Percentiles rank a stretch among this genome's conserved stretches.
These are phyloP conservation scores for Claviceps humidiphila DNA, from an alignment of 2,329 filamentous ascomycete genomes.

Conservation along the genomic window DNA sequence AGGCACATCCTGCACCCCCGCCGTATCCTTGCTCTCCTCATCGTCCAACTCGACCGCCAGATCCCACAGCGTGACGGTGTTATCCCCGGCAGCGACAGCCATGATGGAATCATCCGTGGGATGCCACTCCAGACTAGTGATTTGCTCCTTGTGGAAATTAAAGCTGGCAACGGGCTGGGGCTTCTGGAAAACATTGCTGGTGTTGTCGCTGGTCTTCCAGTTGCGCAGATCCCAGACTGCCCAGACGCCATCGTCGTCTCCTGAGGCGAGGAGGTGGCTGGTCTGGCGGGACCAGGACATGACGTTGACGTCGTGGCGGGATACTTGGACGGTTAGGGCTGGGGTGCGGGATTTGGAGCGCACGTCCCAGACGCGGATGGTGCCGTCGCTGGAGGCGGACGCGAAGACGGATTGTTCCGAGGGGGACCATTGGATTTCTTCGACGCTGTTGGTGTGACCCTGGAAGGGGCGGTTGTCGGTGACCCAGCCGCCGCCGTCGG, in stretches of 20 bases:
- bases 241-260: constrained; percentile 88
- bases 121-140: constrained; percentile 95
- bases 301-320: constrained; percentile 81
- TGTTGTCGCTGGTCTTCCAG: constrained; percentile 55
- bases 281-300: constrained; percentile 90
- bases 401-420: constrained; percentile 88
- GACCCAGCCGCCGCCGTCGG: constrained; percentile 77
- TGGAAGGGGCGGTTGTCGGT: constrained; percentile 74
- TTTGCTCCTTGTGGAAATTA: constrained; percentile 89
- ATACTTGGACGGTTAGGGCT: constrained; percentile 78
- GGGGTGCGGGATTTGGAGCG: constrained; percentile 79
- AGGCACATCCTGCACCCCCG: constrained; percentile 77
- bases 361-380: constrained; percentile 90
- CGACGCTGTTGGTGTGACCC: constrained; percentile 74
- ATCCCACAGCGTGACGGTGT: constrained; percentile 94
- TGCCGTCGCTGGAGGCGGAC: constrained; percentile 86
- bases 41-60: constrained; percentile 92
- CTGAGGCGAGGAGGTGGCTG: constrained; percentile 77
- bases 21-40: constrained; percentile 85
- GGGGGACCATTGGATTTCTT: constrained; percentile 95
- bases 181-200: constrained; percentile 13
- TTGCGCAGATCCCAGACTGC: constrained; percentile 91
- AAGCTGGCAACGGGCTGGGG: constrained; percentile 84
- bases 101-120: constrained; percentile 94
- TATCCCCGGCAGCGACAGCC: constrained; percentile 81